Evolutionary conservation across 2,329 filamentous ascomycete species (phyloP).

Genomic region (Ampelomyces quisqualis): DNA sequence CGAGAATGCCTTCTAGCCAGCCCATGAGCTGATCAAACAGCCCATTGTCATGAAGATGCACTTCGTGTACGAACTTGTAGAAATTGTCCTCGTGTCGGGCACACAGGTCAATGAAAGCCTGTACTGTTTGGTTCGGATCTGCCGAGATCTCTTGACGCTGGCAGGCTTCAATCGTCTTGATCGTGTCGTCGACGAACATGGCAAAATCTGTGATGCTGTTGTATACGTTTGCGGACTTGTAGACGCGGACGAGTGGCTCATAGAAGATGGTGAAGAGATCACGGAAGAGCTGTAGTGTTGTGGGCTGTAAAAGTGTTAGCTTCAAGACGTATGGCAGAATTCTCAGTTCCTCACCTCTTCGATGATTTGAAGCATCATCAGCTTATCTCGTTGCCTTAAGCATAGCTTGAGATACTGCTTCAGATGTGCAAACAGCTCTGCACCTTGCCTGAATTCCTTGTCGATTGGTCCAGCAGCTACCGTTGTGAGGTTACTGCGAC

Average conservation of each 20-base stretch:
- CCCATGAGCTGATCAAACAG: conserved; percentile 95
- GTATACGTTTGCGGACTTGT: conserved; percentile 98
- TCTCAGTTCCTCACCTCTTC: conserved; percentile 62
- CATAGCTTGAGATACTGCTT: conserved; percentile 94
- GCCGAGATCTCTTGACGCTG: conserved; percentile 80
- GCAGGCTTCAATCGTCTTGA: conserved; percentile 70
- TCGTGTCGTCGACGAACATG: conserved; percentile 88
- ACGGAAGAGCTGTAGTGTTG: conserved; percentile 93
- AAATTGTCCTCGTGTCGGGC: conserved; percentile 94
- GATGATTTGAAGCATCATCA: conserved; percentile 94
- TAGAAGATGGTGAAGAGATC: conserved; percentile 99
- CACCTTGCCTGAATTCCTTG: conserved; percentile 82
- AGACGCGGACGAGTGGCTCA: conserved; percentile 92
- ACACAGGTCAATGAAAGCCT: conserved; percentile 96
- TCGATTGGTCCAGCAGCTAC: conserved; percentile 57
- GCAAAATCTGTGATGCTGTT: conserved; percentile 96
- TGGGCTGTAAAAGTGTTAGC: conserved; percentile 55
- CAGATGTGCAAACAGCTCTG: conserved; percentile 87
- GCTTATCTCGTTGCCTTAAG: conserved; percentile 88
- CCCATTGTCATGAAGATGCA: conserved; percentile 94
- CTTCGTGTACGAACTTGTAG: conserved; percentile 98
- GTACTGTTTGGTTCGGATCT: conserved; percentile 96
- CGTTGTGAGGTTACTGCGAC: conserved; percentile 33
- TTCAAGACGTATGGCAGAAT: background rate
- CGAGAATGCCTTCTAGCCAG: conserved; percentile 93